Conservation (phyloP, 2,329 filamentous ascomycete species). For the Diplodia intermedia region DNA sequence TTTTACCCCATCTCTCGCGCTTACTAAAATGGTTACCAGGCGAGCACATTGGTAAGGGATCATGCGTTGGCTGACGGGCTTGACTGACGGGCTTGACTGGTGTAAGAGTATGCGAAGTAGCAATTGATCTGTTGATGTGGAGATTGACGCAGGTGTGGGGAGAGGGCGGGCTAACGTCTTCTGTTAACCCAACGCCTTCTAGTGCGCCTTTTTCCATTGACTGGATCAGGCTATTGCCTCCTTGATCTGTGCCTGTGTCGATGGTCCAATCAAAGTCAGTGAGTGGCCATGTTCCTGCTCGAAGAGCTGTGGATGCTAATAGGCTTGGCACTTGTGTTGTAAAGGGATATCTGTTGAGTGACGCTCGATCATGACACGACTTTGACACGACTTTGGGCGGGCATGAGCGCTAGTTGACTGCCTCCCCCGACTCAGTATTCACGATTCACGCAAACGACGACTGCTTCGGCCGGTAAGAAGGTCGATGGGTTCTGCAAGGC, state of each 20-base stretch:
- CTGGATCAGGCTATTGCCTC: not conserved
- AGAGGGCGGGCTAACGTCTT: not conserved
- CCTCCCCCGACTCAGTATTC: not conserved
- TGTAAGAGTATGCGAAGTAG: slow-evolving; percentile 2
- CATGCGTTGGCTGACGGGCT: not conserved
- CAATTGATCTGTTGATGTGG: not conserved
- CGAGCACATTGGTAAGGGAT: not conserved
- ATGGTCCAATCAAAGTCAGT: not conserved
- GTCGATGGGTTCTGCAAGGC: too few species aligned
- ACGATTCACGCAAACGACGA: not conserved
- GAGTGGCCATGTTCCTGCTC: not conserved
- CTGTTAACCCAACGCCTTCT: not conserved
- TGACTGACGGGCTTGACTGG: not conserved
- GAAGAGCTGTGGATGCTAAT: not conserved
- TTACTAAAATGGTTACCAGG: slow-evolving; percentile 5
- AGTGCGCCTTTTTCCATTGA: slow-evolving; percentile 2
- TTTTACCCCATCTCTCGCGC: not conserved
- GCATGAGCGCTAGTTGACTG: not conserved
- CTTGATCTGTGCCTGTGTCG: not conserved
- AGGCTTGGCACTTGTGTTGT: not conserved
- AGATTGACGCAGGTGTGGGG: too few species aligned
- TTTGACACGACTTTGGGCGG: not conserved
- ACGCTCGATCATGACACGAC: not conserved
- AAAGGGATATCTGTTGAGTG: not conserved
- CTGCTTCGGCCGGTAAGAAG: too few species aligned